Percentiles rank a stretch among this genome's conserved stretches.
Conservation (phyloP, 2,329 filamentous ascomycete genomes). For the Ophiostoma australiae region DNA sequence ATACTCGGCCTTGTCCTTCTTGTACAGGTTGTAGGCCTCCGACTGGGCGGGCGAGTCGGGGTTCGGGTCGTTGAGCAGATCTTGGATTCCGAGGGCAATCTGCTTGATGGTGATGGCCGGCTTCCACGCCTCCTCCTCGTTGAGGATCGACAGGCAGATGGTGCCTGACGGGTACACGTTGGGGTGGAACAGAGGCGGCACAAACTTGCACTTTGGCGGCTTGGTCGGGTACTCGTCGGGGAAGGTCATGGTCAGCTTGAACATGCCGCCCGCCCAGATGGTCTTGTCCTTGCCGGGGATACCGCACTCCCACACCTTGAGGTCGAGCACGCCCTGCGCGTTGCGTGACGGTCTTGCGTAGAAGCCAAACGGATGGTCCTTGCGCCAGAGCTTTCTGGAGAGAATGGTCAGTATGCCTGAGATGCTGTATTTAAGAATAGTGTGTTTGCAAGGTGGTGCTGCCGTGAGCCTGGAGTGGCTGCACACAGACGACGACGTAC, state of each 20-base stretch:
- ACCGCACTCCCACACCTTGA: conserved; percentile 95
- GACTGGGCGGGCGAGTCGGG: conserved; percentile 95
- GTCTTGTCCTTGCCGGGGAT: conserved; percentile 96
- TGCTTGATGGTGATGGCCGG: conserved; percentile 98
- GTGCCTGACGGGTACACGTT: conserved; percentile 98
- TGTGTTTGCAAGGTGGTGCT: neutral
- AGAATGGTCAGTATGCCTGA: neutral
- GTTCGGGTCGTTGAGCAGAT: conserved; percentile 92
- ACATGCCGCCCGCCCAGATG: conserved; percentile 94
- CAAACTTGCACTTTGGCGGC: conserved; percentile 98
- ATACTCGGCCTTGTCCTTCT: conserved; percentile 81
- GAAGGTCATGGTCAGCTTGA: conserved; percentile 89
- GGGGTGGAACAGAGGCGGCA: conserved; percentile 91
- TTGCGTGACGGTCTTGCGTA: conserved; percentile 84
- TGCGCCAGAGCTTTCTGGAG: conserved; percentile 86
- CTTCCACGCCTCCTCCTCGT: conserved; percentile 98
- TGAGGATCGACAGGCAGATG: conserved; percentile 92
- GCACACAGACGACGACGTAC: conserved; percentile 45
- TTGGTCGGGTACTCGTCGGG: conserved; percentile 98
- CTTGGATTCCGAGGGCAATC: conserved; percentile 92
- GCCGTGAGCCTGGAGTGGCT: neutral
- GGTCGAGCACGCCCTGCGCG: conserved; percentile 73
- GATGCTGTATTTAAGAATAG: neutral
- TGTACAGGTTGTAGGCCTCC: conserved; percentile 94
- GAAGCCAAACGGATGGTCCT: conserved; percentile 96